These are phyloP conservation scores for Asclepias syriaca DNA, from an alignment of 257 asterid species.

Conservation along the genomic window DNA sequence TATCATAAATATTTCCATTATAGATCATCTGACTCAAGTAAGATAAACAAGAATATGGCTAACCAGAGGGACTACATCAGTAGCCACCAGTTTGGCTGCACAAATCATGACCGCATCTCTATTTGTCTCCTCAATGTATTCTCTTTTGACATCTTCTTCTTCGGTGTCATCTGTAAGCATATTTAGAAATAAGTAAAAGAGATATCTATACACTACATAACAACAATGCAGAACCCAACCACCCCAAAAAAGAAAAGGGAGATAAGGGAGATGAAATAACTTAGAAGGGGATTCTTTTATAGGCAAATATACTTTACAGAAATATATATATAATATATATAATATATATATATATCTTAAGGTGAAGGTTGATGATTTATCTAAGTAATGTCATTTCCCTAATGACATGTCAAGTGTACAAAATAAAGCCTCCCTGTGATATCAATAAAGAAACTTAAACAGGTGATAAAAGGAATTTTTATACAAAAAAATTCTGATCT, in stretches of 20 bases:
- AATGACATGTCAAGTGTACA: neutral
- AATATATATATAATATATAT: neutral
- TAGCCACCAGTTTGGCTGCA: slow-evolving; percentile 70
- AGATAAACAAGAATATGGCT: slow-evolving; percentile 16
- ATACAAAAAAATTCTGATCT: neutral
- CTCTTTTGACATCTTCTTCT: slow-evolving; percentile 71
- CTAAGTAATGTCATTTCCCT: neutral
- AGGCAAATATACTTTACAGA: neutral
- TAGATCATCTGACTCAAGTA: neutral
- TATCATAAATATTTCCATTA: neutral
- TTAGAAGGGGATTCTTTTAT: neutral
- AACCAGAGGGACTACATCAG: slow-evolving; percentile 74
- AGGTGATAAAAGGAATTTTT: neutral
- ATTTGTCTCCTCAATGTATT: slow-evolving; percentile 88
- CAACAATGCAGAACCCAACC: neutral
- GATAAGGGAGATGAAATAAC: neutral
- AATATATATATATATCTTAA: neutral
- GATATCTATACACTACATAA: neutral
- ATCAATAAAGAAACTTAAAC: neutral
- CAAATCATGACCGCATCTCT: slow-evolving; percentile 71
- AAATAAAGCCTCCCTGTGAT: neutral
- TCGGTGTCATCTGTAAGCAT: slow-evolving; percentile 61
- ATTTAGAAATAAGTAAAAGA: slow-evolving; percentile 8
- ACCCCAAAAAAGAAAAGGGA: too few species aligned
- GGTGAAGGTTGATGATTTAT: neutral